These are phyloP conservation scores for Aquilaria malaccensis DNA, from an alignment of 345 rosid species.

Conservation along the genomic window DNA sequence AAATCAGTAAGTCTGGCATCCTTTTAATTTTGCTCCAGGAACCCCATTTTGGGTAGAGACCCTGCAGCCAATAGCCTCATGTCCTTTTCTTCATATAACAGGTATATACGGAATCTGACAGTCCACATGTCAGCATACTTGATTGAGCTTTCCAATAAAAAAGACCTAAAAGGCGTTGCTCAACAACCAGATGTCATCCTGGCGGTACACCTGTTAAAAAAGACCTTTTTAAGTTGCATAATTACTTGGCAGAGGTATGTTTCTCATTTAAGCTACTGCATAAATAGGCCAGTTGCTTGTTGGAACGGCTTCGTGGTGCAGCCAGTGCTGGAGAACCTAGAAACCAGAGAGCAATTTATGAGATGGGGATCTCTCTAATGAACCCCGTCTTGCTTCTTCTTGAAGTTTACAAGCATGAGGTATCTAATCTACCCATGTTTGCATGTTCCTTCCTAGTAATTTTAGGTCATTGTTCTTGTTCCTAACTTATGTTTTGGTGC, in stretches of 20 bases:
- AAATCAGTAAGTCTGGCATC: slow-evolving; percentile 66
- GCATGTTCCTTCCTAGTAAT: not conserved
- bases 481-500: too few relatives aligned
- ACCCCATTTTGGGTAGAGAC: slow-evolving; percentile 3
- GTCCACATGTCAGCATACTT: slow-evolving; percentile 64
- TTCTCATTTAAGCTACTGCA: slow-evolving; percentile 15
- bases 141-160: slow-evolving; percentile 64
- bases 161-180: slow-evolving; percentile 66
- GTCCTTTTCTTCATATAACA: slow-evolving; percentile 21
- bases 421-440: slow-evolving; percentile 22
- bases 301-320: slow-evolving; percentile 97
- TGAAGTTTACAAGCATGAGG: slow-evolving; percentile 95
- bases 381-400: slow-evolving; percentile 69
- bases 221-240: slow-evolving; percentile 6
- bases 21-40: slow-evolving; percentile 6
- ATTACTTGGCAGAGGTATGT: slow-evolving; percentile 11
- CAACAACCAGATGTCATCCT: slow-evolving; percentile 83
- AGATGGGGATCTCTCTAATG: slow-evolving; percentile 79
- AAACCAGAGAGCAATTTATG: slow-evolving; percentile 82
- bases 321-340: slow-evolving; percentile 94
- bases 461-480: not conserved
- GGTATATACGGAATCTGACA: slow-evolving; percentile 83
- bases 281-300: slow-evolving; percentile 71
- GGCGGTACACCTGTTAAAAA: slow-evolving; percentile 41
- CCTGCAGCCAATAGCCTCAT: slow-evolving; percentile 19